These are phyloP conservation scores for Coemansia sp. DNA, from an alignment of 192 early-diverging fungal genomes.

Conservation along the genomic window DNA sequence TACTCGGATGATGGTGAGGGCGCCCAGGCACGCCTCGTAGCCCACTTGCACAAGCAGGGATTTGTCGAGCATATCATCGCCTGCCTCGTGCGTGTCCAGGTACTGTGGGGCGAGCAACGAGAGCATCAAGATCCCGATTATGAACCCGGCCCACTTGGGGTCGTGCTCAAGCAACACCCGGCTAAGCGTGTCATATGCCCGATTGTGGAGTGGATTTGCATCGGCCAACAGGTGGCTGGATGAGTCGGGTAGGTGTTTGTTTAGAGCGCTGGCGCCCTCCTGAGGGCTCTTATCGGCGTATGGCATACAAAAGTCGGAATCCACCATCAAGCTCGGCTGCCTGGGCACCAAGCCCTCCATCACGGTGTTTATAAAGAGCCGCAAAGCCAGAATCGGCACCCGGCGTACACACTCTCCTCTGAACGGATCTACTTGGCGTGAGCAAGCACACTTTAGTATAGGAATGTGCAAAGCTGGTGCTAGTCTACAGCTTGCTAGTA, in stretches of 20 bases:
- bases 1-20: slow-evolving; percentile 35
- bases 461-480: too few species aligned
- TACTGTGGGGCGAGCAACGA: slow-evolving; percentile 15
- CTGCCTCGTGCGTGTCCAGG: not conserved
- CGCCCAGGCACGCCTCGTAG: slow-evolving; percentile 34
- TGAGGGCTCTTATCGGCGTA: not conserved
- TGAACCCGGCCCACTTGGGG: slow-evolving; percentile 25
- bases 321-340: slow-evolving; percentile 22
- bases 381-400: slow-evolving; percentile 33
- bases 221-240: slow-evolving; percentile 7
- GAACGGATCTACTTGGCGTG: slow-evolving; percentile 26
- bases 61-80: slow-evolving; percentile 3
- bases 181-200: slow-evolving; percentile 30
- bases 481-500: too few species aligned
- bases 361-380: slow-evolving; percentile 30
- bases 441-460: too few species aligned
- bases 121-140: slow-evolving; percentile 37
- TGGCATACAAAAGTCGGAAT: slow-evolving; percentile 28
- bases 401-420: slow-evolving; percentile 15
- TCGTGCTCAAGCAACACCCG: slow-evolving; percentile 31
- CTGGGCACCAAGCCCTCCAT: slow-evolving; percentile 31
- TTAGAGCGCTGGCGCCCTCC: not conserved
- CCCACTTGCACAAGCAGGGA: slow-evolving; percentile 13
- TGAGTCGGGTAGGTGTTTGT: not conserved
- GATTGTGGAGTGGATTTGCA: slow-evolving; percentile 7